Evolutionary conservation across 179 eudicot genomes (phyloP).

Genomic region (Beta lomatogona): DNA sequence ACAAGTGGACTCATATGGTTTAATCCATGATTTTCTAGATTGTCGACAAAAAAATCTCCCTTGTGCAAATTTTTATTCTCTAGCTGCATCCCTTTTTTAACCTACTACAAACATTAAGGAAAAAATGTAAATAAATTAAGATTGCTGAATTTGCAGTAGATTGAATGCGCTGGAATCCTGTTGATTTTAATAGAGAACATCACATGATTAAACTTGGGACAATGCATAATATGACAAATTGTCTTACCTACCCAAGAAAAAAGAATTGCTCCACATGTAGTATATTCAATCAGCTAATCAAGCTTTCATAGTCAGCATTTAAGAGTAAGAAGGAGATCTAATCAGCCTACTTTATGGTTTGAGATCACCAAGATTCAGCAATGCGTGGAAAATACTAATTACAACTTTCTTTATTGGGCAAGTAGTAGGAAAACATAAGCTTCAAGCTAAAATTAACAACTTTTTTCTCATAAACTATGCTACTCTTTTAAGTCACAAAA

Average conservation of each 20-base stretch:
- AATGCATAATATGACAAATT: constrained; percentile 24
- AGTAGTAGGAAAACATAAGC: neutral
- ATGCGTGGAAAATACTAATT: neutral
- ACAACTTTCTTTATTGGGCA: neutral
- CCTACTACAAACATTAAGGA: too few relatives aligned
- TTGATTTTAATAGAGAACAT: neutral
- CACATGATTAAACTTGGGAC: neutral
- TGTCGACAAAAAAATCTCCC: too few relatives aligned
- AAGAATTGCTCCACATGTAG: neutral
- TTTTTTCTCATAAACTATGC: neutral
- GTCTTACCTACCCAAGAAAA: constrained; percentile 15
- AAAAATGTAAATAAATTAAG: too few relatives aligned
- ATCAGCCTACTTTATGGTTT: neutral
- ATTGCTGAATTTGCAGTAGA: neutral
- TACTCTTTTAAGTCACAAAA: neutral
- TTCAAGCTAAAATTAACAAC: neutral
- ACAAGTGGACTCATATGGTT: too few relatives aligned
- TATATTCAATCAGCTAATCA: neutral
- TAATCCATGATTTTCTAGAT: too few relatives aligned
- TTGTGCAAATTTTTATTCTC: too few relatives aligned
- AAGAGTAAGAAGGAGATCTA: neutral
- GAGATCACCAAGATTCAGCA: neutral
- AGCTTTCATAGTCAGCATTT: neutral
- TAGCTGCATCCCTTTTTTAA: too few relatives aligned
- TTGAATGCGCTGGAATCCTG: neutral